Base-by-base conservation (phyloP, 164 flowering plant genomes). In the Pachysandra terminalis region DNA sequence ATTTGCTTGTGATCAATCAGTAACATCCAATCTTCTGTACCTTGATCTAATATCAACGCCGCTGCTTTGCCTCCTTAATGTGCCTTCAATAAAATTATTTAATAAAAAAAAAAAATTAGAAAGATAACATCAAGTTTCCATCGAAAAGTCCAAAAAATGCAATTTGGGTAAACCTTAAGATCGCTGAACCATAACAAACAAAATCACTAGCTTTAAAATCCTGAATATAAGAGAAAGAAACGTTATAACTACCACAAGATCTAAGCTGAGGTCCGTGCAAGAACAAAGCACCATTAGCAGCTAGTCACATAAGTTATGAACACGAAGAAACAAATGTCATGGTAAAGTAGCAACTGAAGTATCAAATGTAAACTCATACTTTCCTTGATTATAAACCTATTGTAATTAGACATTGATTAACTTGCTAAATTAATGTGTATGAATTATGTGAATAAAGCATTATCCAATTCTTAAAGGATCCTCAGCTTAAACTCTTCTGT, bases 21-120 rank as follows among this genome's bases (percentile, higher is more conserved):
- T 32, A 54, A 35, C 19, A 60, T 37, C 65, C 55, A 59, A 1
- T 19, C 32, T 51, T 21, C 25, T 28, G 66, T 79, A 95, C 97
- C 89, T 81, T 57, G 87, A 88, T 65, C 73, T 65, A 25, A 88
- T 61, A 64, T 93, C 96, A 22, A 81, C 75, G 23, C 88, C 90
- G 74, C 98, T 96, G 74, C 84, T 76, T 75, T 89, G 97, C 78
- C 96, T 87, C 66, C 88, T 77, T 61, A 93, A 76, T 37, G 79
- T 72, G 19, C 96, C 99, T 90, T 82, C 65, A 78, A 66, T 8
- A 63, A 22, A 62, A 69, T 48, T 19, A 59, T 48, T 68, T 24
- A 64, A 17, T 5, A 56, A 7, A 56, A 13, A 27, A 0, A 15
- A 19, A 58, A 5, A 58, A 45, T 45, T 10, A 12, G 10, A 12